These are phyloP conservation scores for Crotalaria pallida DNA, from an alignment of 306 rosid species.

Conservation along the genomic window DNA sequence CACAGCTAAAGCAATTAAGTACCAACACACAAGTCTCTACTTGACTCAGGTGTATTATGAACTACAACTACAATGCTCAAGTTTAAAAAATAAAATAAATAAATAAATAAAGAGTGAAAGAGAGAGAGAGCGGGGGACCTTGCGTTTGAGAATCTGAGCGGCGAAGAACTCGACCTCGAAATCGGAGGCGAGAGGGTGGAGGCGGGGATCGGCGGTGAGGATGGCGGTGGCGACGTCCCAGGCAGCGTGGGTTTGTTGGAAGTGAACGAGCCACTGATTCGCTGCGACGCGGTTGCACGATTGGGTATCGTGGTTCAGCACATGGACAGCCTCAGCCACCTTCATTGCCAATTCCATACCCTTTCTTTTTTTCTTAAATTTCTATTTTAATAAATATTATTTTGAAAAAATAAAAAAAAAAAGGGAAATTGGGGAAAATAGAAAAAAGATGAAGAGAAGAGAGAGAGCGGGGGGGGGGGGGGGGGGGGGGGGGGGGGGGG, in stretches of 20 bases:
- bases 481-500: too few species aligned
- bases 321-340: slow-evolving; percentile 89
- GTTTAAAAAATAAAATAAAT: too few species aligned
- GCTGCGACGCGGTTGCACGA: slow-evolving; percentile 99
- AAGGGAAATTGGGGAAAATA: too few species aligned
- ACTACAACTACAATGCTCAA: background rate
- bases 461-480: too few species aligned
- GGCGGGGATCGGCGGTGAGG: slow-evolving; percentile 62
- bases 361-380: background rate
- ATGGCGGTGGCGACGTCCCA: slow-evolving; percentile 95
- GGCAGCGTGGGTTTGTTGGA: slow-evolving; percentile 90
- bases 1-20: background rate
- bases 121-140: slow-evolving; percentile 36
- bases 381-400: background rate
- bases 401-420: background rate
- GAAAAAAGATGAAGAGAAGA: background rate
- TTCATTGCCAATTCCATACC: slow-evolving; percentile 71
- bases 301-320: slow-evolving; percentile 79
- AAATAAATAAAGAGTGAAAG: background rate
- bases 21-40: background rate
- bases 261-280: slow-evolving; percentile 96
- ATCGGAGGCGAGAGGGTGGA: slow-evolving; percentile 35
- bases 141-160: slow-evolving; percentile 95
- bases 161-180: slow-evolving; percentile 94
- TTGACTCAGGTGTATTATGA: background rate